These are phyloP conservation scores for Picochlorum sp. DNA, from an alignment of 139 green algal genomes.

Conservation along the genomic window DNA sequence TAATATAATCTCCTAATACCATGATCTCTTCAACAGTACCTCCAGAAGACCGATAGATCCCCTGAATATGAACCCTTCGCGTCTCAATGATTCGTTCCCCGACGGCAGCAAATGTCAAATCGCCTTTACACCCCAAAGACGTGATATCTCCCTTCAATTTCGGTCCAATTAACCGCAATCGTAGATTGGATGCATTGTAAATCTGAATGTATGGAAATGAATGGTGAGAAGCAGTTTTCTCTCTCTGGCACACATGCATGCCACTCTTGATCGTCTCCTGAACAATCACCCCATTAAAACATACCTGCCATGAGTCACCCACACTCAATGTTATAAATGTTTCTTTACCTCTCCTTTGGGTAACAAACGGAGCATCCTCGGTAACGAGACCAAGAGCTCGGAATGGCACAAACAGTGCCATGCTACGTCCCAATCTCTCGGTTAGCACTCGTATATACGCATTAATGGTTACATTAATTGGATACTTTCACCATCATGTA, in stretches of 20 bases:
- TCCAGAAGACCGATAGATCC: constrained; percentile 33
- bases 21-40: constrained; percentile 61
- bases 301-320: constrained; percentile 87
- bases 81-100: constrained; percentile 61
- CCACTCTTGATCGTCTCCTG: not conserved
- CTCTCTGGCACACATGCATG: constrained; percentile 5
- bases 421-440: not conserved
- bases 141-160: constrained; percentile 63
- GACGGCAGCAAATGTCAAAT: constrained; percentile 83
- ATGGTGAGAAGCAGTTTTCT: not conserved
- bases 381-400: constrained; percentile 85
- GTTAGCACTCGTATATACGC: not conserved
- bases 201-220: constrained; percentile 43
- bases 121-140: constrained; percentile 57
- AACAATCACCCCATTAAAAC: not conserved
- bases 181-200: constrained; percentile 79
- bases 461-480: not conserved
- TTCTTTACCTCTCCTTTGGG: constrained; percentile 68
- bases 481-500: not conserved
- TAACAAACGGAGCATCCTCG: constrained; percentile 72
- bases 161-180: constrained; percentile 68
- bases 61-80: constrained; percentile 44
- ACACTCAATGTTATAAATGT: constrained; percentile 80
- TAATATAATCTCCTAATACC: constrained; percentile 66
- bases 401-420: constrained; percentile 22